Conservation (phyloP, 1,284 basidiomycete genomes). For the Trichosporon sp. region DNA sequence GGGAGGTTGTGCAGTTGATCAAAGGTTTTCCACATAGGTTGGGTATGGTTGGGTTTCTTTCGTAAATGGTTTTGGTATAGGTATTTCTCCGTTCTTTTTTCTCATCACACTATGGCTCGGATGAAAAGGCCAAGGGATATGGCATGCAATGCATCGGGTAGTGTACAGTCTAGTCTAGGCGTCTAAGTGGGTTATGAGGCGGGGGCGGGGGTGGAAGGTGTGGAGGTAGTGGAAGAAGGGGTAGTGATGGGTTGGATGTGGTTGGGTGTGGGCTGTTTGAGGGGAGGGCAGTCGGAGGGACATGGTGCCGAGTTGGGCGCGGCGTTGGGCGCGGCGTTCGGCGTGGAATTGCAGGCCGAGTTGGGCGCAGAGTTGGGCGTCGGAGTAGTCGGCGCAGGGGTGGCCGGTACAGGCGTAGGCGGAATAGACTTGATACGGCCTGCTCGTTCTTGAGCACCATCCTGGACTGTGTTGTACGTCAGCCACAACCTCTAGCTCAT, state of each 20-base stretch:
- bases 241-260: neutral
- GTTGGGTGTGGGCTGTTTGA: neutral
- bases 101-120: neutral
- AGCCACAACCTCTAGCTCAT: conserved; percentile 2
- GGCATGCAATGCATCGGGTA: conserved; percentile 11
- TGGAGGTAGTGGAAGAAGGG: no score
- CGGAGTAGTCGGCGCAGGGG: neutral
- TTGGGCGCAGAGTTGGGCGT: no score
- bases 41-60: neutral
- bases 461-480: conserved; percentile 45
- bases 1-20: neutral
- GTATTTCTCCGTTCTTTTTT: no score
- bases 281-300: no score
- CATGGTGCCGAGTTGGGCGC: no score
- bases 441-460: conserved; percentile 67
- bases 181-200: no score
- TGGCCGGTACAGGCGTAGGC: neutral
- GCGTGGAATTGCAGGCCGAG: no score
- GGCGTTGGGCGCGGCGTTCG: no score
- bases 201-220: no score
- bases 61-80: neutral
- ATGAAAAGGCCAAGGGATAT: neutral
- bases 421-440: conserved; percentile 34
- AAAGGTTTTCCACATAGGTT: neutral
- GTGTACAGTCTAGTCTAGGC: conserved; percentile 2